phyloP scores from a whole-genome alignment of 1,284 basidiomycete genomes.

The Butyriboletus appendiculatus region DNA sequence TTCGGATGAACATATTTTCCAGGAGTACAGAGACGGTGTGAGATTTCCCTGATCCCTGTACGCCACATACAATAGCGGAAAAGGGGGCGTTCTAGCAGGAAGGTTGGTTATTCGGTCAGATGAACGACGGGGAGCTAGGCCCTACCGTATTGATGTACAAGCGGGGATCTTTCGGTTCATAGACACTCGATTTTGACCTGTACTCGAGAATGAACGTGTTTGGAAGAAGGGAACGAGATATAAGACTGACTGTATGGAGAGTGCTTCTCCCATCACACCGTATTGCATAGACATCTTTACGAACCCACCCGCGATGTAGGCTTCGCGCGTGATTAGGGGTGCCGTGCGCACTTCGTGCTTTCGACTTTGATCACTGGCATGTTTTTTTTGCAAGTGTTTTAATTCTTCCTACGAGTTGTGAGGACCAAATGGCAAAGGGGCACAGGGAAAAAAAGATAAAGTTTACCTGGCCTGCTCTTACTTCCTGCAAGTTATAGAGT shows the following conservation, averaged over 20 bases:
- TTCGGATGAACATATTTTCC: conserved; percentile 60
- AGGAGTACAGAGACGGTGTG: conserved; percentile 64
- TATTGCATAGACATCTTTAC: conserved; percentile 44
- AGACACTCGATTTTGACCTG: conserved; percentile 34
- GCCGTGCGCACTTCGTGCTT: conserved; percentile 49
- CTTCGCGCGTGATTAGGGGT: conserved; percentile 51
- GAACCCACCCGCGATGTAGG: conserved; percentile 39
- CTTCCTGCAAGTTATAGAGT: conserved; percentile 9
- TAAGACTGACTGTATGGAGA: conserved; percentile 42
- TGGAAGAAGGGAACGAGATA: conserved; percentile 1
- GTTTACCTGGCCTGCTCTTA: conserved; percentile 4
- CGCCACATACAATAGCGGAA: conserved; percentile 55
- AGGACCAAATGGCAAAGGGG: background rate
- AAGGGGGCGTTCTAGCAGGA: conserved; percentile 50
- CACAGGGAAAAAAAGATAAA: background rate
- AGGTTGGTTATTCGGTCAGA: background rate
- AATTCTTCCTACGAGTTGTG: conserved; percentile 6
- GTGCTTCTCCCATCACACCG: conserved; percentile 50
- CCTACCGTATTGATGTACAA: conserved; percentile 59
- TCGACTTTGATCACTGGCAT: conserved; percentile 11
- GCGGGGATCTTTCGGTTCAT: conserved; percentile 40
- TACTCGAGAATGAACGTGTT: background rate
- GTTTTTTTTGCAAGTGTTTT: conserved; percentile 6
- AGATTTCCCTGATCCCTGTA: conserved; percentile 67
- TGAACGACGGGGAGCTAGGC: background rate